phyloP scores from a whole-genome alignment of 257 asterid genomes.

The Solanum chilense region DNA sequence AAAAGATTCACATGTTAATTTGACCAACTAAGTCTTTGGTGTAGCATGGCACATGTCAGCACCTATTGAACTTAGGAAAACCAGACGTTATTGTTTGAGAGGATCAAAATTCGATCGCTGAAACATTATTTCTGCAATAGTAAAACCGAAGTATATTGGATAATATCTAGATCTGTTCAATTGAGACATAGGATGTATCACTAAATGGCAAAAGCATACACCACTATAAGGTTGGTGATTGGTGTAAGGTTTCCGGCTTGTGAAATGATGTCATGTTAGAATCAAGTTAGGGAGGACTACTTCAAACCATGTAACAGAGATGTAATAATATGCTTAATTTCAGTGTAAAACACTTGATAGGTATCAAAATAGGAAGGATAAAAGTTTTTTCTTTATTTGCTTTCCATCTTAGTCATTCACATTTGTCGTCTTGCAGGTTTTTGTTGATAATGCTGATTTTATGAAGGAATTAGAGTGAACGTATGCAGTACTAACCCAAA shows the following conservation, averaged over 20 bases:
- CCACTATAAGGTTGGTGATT: not conserved
- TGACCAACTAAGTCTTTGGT: not conserved
- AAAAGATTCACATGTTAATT: not conserved
- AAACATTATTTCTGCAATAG: not conserved
- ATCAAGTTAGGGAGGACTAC: not conserved
- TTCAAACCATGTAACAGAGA: not conserved
- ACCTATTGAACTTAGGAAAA: not conserved
- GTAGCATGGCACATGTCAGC: not conserved
- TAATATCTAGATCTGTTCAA: not conserved
- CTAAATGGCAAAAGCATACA: not conserved
- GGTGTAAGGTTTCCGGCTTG: not conserved
- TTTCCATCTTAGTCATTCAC: not conserved
- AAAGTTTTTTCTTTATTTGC: not conserved
- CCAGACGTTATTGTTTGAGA: not conserved
- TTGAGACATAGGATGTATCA: not conserved
- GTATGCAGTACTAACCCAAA: not conserved
- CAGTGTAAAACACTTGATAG: not conserved
- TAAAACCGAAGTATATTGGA: not conserved
- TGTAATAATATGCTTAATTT: not conserved
- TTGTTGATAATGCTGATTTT: conserved; percentile 38
- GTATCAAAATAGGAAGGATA: not conserved
- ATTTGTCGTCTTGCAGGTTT: conserved; percentile 26
- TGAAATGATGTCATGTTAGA: not conserved
- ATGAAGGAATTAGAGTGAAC: conserved; percentile 35
- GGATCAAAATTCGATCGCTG: not conserved